Percentiles rank a stretch among this genome's conserved stretches.
Evolutionary conservation across 2,329 filamentous ascomycete genomes (phyloP).

Genomic region (Paramyrothecium roridum): DNA sequence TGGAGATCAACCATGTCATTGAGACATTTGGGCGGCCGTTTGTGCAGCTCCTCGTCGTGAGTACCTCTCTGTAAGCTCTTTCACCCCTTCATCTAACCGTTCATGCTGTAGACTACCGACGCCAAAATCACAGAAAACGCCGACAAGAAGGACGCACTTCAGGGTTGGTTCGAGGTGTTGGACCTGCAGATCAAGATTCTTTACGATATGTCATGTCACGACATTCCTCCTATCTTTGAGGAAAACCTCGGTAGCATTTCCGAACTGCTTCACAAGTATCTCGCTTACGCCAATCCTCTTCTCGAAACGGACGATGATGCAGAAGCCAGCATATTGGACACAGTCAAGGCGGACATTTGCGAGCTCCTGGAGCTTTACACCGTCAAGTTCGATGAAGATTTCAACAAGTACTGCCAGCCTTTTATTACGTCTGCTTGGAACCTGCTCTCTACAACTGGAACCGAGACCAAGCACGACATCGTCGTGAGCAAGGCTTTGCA

Average conservation of each 20-base stretch:
- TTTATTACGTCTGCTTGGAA: conserved; percentile 93
- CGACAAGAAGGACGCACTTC: conserved; percentile 70
- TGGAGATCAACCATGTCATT: conserved; percentile 95
- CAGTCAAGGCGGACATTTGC: conserved; percentile 90
- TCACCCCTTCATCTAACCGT: conserved; percentile 10
- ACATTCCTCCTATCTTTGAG: conserved; percentile 92
- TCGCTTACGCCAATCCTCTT: conserved; percentile 82
- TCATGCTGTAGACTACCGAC: conserved; percentile 56
- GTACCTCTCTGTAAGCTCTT: conserved; percentile 11
- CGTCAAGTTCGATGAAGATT: conserved; percentile 93
- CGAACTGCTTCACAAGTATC: conserved; percentile 83
- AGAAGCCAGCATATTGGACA: conserved; percentile 81
- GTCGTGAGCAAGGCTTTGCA: conserved; percentile 92
- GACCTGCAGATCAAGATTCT: conserved; percentile 89
- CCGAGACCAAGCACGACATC: conserved; percentile 89
- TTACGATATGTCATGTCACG: conserved; percentile 96
- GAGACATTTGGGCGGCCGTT: conserved; percentile 81
- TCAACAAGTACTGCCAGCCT: conserved; percentile 72
- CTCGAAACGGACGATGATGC: conserved; percentile 84
- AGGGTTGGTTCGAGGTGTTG: conserved; percentile 78
- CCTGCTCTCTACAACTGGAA: conserved; percentile 79
- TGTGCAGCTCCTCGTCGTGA: conserved; percentile 71
- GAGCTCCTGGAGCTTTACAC: conserved; percentile 87
- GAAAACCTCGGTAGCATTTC: conserved; percentile 78
- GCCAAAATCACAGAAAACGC: conserved; percentile 70